Conservation (phyloP, 2,329 filamentous ascomycete species). For the Hypoxylon sp. region DNA sequence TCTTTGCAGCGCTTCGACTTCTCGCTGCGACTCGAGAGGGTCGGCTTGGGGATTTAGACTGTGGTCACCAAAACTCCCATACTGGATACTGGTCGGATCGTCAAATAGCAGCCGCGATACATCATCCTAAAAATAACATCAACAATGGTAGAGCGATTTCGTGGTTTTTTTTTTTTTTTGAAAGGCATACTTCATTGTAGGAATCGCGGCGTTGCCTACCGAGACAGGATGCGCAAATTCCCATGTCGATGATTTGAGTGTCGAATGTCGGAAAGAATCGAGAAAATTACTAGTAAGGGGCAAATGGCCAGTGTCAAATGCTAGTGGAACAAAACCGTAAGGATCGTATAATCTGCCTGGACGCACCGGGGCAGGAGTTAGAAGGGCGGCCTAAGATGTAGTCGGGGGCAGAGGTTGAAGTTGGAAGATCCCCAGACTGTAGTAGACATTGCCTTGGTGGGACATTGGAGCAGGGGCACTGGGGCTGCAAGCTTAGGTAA, state of each 20-base stretch:
- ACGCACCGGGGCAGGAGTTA: conserved; percentile 50
- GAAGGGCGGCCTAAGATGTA: conserved; percentile 32
- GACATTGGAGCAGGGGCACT: too few relatives aligned
- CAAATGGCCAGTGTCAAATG: conserved; percentile 37
- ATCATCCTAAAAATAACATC: conserved; percentile 60
- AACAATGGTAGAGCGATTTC: conserved; percentile 15
- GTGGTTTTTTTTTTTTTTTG: too few relatives aligned
- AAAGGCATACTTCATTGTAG: conserved; percentile 64
- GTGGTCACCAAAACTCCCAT: conserved; percentile 72
- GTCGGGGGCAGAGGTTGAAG: conserved; percentile 38
- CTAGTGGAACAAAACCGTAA: conserved; percentile 46
- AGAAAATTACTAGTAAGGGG: conserved; percentile 36
- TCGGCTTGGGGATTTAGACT: conserved; percentile 67
- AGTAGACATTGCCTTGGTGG: too few relatives aligned
- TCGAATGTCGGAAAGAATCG: conserved; percentile 20
- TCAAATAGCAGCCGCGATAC: conserved; percentile 71
- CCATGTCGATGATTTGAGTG: conserved; percentile 58
- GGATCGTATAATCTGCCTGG: conserved; percentile 52
- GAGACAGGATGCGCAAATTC: conserved; percentile 71
- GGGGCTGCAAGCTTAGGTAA: conserved; percentile 24
- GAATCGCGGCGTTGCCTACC: conserved; percentile 63
- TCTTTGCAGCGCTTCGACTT: conserved; percentile 72
- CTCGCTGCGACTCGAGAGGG: conserved; percentile 71
- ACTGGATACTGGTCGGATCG: conserved; percentile 68
- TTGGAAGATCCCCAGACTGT: too few relatives aligned